Evolutionary conservation across 495 filamentous ascomycete species (phyloP), one percentile per base, ranked within the genome.

Genomic region (Chaetomium cochliodes): DNA sequence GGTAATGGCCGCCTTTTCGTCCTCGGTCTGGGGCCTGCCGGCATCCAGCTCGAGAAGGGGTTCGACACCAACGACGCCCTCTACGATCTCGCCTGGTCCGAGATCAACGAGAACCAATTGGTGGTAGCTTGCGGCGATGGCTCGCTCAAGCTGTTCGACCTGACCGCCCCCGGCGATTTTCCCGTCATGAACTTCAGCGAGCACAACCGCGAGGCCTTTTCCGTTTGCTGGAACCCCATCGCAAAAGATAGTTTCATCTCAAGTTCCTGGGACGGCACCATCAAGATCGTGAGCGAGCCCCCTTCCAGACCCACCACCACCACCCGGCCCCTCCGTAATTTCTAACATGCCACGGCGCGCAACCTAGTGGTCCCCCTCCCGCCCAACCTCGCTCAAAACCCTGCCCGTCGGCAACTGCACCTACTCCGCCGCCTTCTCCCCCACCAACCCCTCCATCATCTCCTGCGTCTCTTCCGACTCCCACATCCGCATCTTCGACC

Each of bases 1-100:
- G 94, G 94, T 61, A 98, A 98, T 81, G 94, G 94, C 30, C 84
- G 93, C 28, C 73, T 98, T 1, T 96, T 88, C 68, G 87, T 93
- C 57, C 81, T 97, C 16, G 86, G 87, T 44, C 77, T 98, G 62
- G 93, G 89, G 7, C 81, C 91, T 0, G 84, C 88, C 42, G 94
- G 94, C 47, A 90, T 98, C 64, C 82, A 88, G n/a, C 81, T 89
- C 18, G 86, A 91, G 70, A 93, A 92, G 83, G 87, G 82, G 88
- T 98, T 90, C 78, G 93, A 97, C 70, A 98, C 94, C 41, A 94
- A 97, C 81, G 96, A 98, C 75, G 89, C 92, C 47, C 89, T 97
- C 69, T 98, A 92, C 77, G 94, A 98, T 77, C 82, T 91, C 46
- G 82, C 91, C 65, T 97, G 93, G 92, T 96, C 92, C 62, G 94